These are phyloP conservation scores for Yarrowia hollandica DNA, from an alignment of 805 yeast genomes.

Conservation along the genomic window DNA sequence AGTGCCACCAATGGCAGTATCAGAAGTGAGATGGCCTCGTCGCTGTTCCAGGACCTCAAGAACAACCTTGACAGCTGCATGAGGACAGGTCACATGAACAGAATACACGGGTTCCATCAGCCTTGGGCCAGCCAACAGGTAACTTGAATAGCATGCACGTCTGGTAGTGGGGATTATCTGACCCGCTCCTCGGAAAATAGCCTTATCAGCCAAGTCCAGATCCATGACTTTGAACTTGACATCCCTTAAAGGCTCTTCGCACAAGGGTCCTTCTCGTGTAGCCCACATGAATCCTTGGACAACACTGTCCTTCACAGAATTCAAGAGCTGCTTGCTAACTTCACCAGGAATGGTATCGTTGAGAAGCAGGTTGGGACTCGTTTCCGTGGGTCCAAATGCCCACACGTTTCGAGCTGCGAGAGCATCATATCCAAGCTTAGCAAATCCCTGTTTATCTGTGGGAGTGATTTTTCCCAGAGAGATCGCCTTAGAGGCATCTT, in stretches of 20 bases:
- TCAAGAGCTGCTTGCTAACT: slow-evolving; percentile 56
- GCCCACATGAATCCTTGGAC: slow-evolving; percentile 84
- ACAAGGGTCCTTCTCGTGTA: slow-evolving; percentile 83
- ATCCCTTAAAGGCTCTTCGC: slow-evolving; percentile 76
- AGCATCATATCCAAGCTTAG: slow-evolving; percentile 72
- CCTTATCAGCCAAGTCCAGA: slow-evolving; percentile 51
- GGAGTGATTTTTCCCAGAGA: slow-evolving; percentile 48
- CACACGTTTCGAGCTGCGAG: slow-evolving; percentile 79
- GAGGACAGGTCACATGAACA: slow-evolving; percentile 57
- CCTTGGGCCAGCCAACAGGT: slow-evolving; percentile 74
- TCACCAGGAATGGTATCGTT: slow-evolving; percentile 79
- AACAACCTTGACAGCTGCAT: slow-evolving; percentile 51
- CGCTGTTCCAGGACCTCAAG: slow-evolving; percentile 56
- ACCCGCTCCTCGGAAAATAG: slow-evolving; percentile 54
- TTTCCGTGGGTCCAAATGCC: slow-evolving; percentile 65
- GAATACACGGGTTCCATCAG: slow-evolving; percentile 79
- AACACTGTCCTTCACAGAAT: slow-evolving; percentile 54
- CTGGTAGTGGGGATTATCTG: slow-evolving; percentile 81
- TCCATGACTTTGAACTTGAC: slow-evolving; percentile 71
- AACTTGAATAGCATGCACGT: slow-evolving; percentile 79
- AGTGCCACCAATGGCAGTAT: slow-evolving; percentile 68
- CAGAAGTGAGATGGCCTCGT: slow-evolving; percentile 61
- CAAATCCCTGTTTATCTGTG: neutral
- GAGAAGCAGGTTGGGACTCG: slow-evolving; percentile 53
- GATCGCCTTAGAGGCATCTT: slow-evolving; percentile 56